A percentile compares a stretch with the other conserved stretches of the same genome.
These are phyloP conservation scores for Pseudocercospora fuligena DNA, from an alignment of 2,329 filamentous ascomycete genomes.

Conservation along the genomic window DNA sequence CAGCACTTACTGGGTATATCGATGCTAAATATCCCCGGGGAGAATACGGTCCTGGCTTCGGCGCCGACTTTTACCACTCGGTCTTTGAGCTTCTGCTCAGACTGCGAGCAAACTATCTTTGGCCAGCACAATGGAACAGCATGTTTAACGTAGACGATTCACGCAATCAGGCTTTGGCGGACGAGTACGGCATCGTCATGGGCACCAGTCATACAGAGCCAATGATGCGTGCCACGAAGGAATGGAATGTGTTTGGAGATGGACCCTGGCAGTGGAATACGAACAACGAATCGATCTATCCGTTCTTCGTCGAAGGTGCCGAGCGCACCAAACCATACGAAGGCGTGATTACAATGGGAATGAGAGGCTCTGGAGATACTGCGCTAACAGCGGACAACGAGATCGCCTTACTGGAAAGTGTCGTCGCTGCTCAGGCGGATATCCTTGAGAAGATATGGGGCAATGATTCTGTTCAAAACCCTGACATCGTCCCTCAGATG, in stretches of 20 bases:
- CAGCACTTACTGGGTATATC: conserved; percentile 57
- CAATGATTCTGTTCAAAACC: not conserved
- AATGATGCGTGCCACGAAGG: not conserved
- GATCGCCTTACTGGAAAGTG: not conserved
- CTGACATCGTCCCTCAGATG: not conserved
- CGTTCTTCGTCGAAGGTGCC: not conserved
- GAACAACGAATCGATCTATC: not conserved
- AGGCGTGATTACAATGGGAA: not conserved
- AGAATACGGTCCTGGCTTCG: conserved; percentile 34
- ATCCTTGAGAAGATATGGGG: not conserved
- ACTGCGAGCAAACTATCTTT: not conserved
- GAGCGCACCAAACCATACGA: not conserved
- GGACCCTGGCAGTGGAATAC: not conserved
- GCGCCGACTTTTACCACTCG: conserved; percentile 67
- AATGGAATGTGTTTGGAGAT: not conserved
- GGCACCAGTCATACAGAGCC: not conserved
- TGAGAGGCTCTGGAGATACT: not conserved
- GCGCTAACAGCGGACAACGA: not conserved
- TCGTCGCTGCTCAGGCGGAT: not conserved
- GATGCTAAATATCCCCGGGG: conserved; percentile 55
- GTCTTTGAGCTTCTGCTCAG: conserved; percentile 67
- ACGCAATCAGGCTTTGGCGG: not conserved
- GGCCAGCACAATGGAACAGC: not conserved
- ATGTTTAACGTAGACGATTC: not conserved
- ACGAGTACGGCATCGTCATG: not conserved